phyloP scores from a whole-genome alignment of 441 rosid species.

The Populus trichocarpa region DNA sequence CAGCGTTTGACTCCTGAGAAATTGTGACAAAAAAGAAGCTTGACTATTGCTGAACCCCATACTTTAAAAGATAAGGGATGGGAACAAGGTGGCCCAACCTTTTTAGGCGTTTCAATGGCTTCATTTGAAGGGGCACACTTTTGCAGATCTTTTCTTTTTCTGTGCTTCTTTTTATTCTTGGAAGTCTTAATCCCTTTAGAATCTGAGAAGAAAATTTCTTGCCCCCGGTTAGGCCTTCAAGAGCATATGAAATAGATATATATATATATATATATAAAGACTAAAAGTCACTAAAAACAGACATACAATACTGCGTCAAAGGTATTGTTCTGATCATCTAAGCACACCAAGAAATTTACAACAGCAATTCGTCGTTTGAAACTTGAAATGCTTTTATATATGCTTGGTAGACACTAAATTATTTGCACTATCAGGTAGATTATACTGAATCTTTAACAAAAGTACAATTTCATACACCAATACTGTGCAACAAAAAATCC shows the following conservation, averaged over 20 bases:
- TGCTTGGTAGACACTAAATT: not conserved
- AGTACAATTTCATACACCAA: not conserved
- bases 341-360: not conserved
- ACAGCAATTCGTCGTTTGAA: not conserved
- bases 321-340: not conserved
- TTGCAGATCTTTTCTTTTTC: conserved; percentile 56
- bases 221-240: conserved; percentile 16
- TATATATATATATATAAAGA: not conserved
- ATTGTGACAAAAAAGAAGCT: not conserved
- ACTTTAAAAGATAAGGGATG: conserved; percentile 13
- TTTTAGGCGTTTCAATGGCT: conserved; percentile 29
- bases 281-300: not conserved
- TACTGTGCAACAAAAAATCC: not conserved
- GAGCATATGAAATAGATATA: conserved; percentile 33
- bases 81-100: conserved; percentile 37
- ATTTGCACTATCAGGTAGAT: not conserved
- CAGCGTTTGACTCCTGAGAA: conserved; percentile 49
- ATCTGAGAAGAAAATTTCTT: conserved; percentile 54
- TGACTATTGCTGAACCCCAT: not conserved
- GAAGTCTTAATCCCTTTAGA: conserved; percentile 56
- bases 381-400: not conserved
- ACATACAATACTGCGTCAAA: conserved; percentile 15
- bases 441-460: not conserved
- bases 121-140: conserved; percentile 39
- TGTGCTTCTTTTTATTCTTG: conserved; percentile 74